A percentile compares a stretch with the other conserved stretches of the same genome.
phyloP scores from a whole-genome alignment of 2,329 filamentous ascomycete genomes.

The Colletotrichum tofieldiae region DNA sequence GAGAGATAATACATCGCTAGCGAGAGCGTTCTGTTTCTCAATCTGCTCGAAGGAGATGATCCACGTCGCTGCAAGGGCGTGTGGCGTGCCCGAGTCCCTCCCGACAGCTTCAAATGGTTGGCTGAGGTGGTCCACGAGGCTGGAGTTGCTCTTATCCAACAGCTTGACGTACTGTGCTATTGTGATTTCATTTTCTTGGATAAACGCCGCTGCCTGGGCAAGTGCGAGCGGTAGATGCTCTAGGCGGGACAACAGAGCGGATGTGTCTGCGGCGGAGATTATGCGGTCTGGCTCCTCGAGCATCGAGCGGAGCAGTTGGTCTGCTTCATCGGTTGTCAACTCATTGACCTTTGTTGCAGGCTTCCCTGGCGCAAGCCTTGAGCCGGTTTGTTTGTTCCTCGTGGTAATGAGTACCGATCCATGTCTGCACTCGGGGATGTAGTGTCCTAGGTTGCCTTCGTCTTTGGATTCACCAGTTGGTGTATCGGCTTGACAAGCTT shows the following conservation, averaged over 20 bases:
- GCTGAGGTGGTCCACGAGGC: conserved; percentile 47
- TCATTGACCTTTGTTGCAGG: conserved; percentile 47
- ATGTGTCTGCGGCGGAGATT: conserved; percentile 20
- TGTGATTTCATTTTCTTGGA: conserved; percentile 49
- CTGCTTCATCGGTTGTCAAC: conserved; percentile 49
- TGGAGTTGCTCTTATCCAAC: conserved; percentile 44
- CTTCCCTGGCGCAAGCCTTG: conserved; percentile 46
- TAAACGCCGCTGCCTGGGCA: conserved; percentile 54
- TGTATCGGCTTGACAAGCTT: background rate
- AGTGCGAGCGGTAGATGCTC: conserved; percentile 54
- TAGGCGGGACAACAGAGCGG: conserved; percentile 47
- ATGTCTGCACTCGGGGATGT: conserved; percentile 50
- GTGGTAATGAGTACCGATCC: conserved; percentile 54
- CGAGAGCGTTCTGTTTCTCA: conserved; percentile 45
- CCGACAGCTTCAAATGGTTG: conserved; percentile 48
- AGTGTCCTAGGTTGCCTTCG: conserved; percentile 44
- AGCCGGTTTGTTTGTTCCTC: conserved; percentile 51
- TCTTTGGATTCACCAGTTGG: background rate
- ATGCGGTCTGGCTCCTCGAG: conserved; percentile 25
- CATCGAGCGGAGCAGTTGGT: conserved; percentile 45
- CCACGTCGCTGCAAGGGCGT: conserved; percentile 51
- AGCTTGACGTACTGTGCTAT: conserved; percentile 50
- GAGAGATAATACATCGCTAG: conserved; percentile 51
- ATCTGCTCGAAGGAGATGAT: conserved; percentile 55
- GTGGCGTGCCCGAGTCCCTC: conserved; percentile 44